Evolutionary conservation across 495 filamentous ascomycete genomes (phyloP).

Genomic region (Clohesyomyces aquaticus): DNA sequence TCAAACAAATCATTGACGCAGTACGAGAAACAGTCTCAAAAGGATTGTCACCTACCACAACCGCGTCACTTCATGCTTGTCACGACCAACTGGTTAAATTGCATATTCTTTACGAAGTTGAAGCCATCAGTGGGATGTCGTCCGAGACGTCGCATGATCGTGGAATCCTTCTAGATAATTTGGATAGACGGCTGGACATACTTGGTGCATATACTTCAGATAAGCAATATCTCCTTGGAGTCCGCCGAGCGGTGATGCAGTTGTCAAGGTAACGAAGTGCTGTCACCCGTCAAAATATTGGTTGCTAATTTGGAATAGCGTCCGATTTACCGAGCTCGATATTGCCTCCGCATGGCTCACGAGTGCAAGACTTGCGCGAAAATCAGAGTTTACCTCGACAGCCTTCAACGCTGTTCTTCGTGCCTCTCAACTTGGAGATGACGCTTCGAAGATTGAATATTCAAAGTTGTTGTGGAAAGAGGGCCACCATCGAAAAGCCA

Average conservation of each 20-base stretch:
- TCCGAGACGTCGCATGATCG: slow-evolving; percentile 49
- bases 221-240: slow-evolving; percentile 91
- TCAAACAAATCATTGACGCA: slow-evolving; percentile 61
- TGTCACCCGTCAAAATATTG: no score
- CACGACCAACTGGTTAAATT: slow-evolving; percentile 81
- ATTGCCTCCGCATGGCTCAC: slow-evolving; percentile 84
- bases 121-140: slow-evolving; percentile 67
- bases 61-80: slow-evolving; percentile 75
- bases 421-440: slow-evolving; percentile 79
- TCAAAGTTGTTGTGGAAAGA: slow-evolving; percentile 92
- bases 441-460: slow-evolving; percentile 88
- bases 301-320: no score
- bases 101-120: slow-evolving; percentile 85
- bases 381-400: slow-evolving; percentile 76
- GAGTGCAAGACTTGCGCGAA: slow-evolving; percentile 83
- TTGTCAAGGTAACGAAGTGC: slow-evolving; percentile 62
- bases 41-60: slow-evolving; percentile 72
- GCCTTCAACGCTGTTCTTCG: slow-evolving; percentile 93
- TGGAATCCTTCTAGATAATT: slow-evolving; percentile 56
- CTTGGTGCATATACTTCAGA: slow-evolving; percentile 84
- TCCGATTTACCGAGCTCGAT: slow-evolving; percentile 62
- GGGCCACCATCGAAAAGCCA: slow-evolving; percentile 91
- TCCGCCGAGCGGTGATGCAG: slow-evolving; percentile 85
- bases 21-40: slow-evolving; percentile 72
- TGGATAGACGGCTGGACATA: slow-evolving; percentile 77